Evolutionary conservation across 1,139 yeast genomes (phyloP).

Genomic region (Lodderomyces beijingensis): DNA sequence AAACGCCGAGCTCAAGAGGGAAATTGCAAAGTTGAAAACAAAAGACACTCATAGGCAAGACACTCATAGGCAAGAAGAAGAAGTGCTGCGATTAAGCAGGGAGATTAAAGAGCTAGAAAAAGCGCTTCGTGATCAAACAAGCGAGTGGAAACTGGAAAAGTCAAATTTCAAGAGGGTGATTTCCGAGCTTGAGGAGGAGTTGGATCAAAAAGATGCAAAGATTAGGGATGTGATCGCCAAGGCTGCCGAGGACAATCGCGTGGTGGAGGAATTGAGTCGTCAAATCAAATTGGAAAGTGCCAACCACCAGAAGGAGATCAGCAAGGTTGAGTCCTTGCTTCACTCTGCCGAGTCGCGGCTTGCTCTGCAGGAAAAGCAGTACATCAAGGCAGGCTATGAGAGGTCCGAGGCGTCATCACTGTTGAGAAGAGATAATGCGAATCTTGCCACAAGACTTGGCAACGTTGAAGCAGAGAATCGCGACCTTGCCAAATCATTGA

Average conservation of each 20-base stretch:
- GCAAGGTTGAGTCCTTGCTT: neutral
- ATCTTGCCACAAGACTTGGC: conserved; percentile 3
- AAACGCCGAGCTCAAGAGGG: conserved; percentile 1
- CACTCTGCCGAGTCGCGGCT: neutral
- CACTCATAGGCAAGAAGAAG: neutral
- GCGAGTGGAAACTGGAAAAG: neutral
- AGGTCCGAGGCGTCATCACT: too few species aligned
- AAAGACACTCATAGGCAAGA: too few species aligned
- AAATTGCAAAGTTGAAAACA: neutral
- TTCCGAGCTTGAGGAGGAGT: conserved; percentile 1
- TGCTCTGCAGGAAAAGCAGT: too few species aligned
- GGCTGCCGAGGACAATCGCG: neutral
- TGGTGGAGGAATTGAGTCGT: neutral
- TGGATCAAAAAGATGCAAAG: neutral
- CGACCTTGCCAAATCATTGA: neutral
- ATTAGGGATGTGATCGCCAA: neutral
- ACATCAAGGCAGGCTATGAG: too few species aligned
- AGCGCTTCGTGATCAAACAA: neutral
- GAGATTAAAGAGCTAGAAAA: neutral
- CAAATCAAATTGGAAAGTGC: neutral
- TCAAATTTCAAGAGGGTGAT: neutral
- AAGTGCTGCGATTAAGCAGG: neutral
- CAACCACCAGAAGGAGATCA: conserved; percentile 1
- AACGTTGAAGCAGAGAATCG: conserved; percentile 3
- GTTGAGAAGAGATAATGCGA: conserved; percentile 4